These are phyloP conservation scores for Spongispora temasekensis DNA, from an alignment of 1,284 basidiomycete genomes.

Conservation along the genomic window DNA sequence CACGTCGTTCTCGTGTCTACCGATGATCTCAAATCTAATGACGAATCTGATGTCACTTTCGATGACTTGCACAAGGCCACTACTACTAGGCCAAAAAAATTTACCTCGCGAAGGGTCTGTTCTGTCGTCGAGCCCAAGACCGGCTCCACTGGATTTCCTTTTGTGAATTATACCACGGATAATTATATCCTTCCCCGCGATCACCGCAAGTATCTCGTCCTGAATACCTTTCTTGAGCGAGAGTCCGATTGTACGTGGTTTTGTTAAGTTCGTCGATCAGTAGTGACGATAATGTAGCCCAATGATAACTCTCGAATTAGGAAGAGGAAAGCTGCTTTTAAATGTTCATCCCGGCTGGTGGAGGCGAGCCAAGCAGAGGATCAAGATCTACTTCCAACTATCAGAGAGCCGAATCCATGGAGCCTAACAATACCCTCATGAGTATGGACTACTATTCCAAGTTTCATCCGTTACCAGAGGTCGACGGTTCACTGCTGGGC, in stretches of 20 bases:
- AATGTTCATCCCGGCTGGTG: too few relatives aligned
- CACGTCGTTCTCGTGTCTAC: background rate
- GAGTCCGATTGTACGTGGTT: too few relatives aligned
- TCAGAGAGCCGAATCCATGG: background rate
- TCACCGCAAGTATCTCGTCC: too few relatives aligned
- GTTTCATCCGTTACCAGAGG: too few relatives aligned
- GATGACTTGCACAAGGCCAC: background rate
- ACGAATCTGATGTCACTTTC: background rate
- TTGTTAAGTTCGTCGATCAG: too few relatives aligned
- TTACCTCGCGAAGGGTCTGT: background rate
- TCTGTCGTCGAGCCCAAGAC: background rate
- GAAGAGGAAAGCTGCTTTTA: background rate
- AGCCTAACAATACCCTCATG: too few relatives aligned
- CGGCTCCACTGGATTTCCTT: background rate
- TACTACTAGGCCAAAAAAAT: too few relatives aligned
- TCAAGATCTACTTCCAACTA: background rate
- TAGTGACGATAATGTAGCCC: background rate
- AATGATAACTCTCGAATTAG: background rate
- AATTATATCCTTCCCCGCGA: too few relatives aligned
- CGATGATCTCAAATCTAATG: background rate
- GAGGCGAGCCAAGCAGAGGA: too few relatives aligned
- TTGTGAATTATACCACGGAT: background rate
- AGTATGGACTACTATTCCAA: too few relatives aligned
- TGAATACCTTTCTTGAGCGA: too few relatives aligned
- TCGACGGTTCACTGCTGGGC: too few relatives aligned